Base-by-base conservation (phyloP, 2,329 filamentous ascomycete genomes). In the Sarocladium kiliense region DNA sequence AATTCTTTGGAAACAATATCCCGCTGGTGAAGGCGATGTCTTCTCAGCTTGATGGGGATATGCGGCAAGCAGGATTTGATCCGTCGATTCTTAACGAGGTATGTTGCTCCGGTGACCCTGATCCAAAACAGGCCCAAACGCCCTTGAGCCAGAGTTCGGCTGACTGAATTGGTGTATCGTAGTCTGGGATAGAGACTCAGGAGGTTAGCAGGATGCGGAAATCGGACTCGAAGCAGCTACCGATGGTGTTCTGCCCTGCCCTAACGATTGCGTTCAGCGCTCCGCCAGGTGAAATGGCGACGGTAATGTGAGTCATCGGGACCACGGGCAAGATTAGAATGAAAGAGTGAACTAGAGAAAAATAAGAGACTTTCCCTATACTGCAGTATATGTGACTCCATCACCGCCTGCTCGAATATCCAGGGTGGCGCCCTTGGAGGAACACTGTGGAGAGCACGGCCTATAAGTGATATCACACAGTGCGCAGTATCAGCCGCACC, bases 401-500 rank as follows among this genome's bases (percentile, higher is more conserved):
- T n/a, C n/a, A n/a, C n/a, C n/a, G n/a, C n/a, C n/a, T n/a, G n/a
- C n/a, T n/a, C n/a, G n/a, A n/a, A n/a, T n/a, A n/a, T n/a, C n/a
- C n/a, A n/a, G n/a, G n/a, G n/a, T n/a, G n/a, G n/a, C n/a, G n/a
- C n/a, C n/a, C n/a, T n/a, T n/a, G n/a, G n/a, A n/a, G n/a, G n/a
- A n/a, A n/a, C n/a, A n/a, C n/a, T n/a, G 44, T 49, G 44, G 44
- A 30, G 23, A 18, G 25, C 12, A 10, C 23, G 25, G 5, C 3
- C 6, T 18, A 19, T 5, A 7, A 10, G 44, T 49, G 44, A 49
- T 49, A 49, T 49, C 44, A 49, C 44, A 49, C 44, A 49, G 44
- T 49, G 44, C 26, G 23, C 23, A 30, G 3, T 21, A 25, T 21
- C n/a, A 9, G 7, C 16, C 36, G n/a, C 36, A 39, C 12, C 36